Base-by-base conservation (phyloP, 1,284 basidiomycete species). In the Rhodotorula sp. region DNA sequence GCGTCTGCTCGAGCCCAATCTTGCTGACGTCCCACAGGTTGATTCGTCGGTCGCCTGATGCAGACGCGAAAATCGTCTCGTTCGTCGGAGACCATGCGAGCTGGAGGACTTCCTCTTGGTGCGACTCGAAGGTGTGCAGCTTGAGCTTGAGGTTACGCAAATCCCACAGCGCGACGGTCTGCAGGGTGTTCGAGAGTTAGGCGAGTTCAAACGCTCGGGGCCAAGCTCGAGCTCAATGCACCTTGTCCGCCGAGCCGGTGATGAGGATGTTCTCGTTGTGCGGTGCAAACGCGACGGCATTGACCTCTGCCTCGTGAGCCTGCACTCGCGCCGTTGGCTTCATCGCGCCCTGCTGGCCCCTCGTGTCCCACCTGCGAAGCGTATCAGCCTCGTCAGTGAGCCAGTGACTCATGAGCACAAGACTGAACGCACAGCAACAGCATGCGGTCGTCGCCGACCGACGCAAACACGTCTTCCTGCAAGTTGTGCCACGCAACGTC, bases 401-500 rank as follows among this genome's bases (percentile, higher is more conserved):
- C 51, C n/a, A 39, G 48, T 27, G 34, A 59, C 24, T 30, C 69
- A 30, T 1, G 29, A 29, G 34, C 39, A 64, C 13, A 46, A 52
- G 27, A 36, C 34, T 32, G 75, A 78, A 78, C 87, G 75, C 78
- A 96, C 92, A 98, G 85, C 83, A 98, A 88, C 72, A 99, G 85
- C 84, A 91, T 88, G 78, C 90, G 90, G 80, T 99, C 95, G 77
- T 99, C 95, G 44, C 94, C 93, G n/a, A 97, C 95, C 73, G 93
- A 96, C 4, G 90, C 94, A 77, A 99, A 94, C 58, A 94, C 83
- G 75, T 89, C 88, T 67, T 94, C 92, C 79, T 90, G 85, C 29
- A 86, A 87, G 19, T 89, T 83, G 81, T 96, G 91, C 95, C 95
- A 99, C 74, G 96, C 94, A 4, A 99, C 94, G 79, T 99, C 96